phyloP scores from a whole-genome alignment of 2,329 filamentous ascomycete genomes.

The Colletotrichum sp. region DNA sequence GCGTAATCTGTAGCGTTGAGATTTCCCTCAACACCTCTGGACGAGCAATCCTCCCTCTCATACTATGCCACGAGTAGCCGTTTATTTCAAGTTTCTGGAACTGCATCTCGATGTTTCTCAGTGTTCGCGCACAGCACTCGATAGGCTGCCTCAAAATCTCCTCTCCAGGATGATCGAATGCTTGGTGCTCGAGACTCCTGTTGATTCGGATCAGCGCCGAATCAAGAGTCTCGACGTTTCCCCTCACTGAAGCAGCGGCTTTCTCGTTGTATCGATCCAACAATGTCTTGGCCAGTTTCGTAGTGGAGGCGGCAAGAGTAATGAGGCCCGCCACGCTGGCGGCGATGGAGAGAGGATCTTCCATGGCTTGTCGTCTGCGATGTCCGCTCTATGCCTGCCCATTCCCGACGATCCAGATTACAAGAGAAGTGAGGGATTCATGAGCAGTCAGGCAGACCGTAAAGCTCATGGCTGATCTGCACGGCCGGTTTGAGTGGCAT shows the following conservation, averaged over 20 bases:
- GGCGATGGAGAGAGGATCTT: background rate
- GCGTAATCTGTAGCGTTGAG: background rate
- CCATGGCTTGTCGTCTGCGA: background rate
- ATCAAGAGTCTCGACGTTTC: background rate
- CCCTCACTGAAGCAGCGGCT: background rate
- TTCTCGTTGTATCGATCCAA: background rate
- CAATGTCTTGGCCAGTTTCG: background rate
- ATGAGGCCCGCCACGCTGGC: background rate
- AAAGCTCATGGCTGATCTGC: background rate
- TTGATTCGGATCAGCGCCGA: background rate
- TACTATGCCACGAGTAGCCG: background rate
- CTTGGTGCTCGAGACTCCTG: background rate
- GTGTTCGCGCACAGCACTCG: background rate
- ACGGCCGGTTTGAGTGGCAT: background rate
- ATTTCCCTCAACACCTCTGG: background rate
- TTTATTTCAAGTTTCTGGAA: background rate
- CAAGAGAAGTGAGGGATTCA: background rate
- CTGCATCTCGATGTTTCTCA: background rate
- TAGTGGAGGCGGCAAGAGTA: background rate
- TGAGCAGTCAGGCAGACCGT: background rate
- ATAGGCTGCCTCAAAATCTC: background rate
- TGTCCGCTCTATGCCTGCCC: background rate
- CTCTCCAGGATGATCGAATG: background rate
- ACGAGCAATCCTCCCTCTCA: background rate
- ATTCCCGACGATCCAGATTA: background rate